Conservation (phyloP, 768 basidiomycete species). For the Kwoniella dendrophila region DNA sequence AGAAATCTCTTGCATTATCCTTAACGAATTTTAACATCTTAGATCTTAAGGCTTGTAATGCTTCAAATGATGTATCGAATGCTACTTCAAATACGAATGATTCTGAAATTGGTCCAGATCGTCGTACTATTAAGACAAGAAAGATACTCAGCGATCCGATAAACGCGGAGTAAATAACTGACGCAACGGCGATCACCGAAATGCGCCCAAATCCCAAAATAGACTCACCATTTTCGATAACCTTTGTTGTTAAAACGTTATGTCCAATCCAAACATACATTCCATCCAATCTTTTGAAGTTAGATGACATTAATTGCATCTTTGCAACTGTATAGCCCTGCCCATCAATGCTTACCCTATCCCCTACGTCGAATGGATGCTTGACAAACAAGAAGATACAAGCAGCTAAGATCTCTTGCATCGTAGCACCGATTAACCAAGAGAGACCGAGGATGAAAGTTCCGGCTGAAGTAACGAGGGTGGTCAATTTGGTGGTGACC, state of each 20-base stretch:
- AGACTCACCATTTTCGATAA: slow-evolving; percentile 54
- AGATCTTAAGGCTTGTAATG: slow-evolving; percentile 72
- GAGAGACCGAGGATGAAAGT: slow-evolving; percentile 67
- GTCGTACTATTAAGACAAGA: slow-evolving; percentile 47
- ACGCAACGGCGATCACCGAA: too few species aligned
- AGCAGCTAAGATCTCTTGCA: slow-evolving; percentile 77
- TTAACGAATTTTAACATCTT: slow-evolving; percentile 79
- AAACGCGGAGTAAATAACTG: neutral
- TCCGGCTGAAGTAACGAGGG: slow-evolving; percentile 76
- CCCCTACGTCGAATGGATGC: slow-evolving; percentile 55
- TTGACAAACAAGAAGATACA: slow-evolving; percentile 92
- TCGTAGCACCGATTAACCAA: slow-evolving; percentile 79
- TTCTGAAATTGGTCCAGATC: slow-evolving; percentile 70
- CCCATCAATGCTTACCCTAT: slow-evolving; percentile 62
- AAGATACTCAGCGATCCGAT: neutral
- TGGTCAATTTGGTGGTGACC: slow-evolving; percentile 72
- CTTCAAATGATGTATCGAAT: slow-evolving; percentile 76
- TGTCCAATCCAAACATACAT: slow-evolving; percentile 56
- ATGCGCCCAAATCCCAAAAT: too few species aligned
- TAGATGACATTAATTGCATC: slow-evolving; percentile 74
- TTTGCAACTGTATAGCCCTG: slow-evolving; percentile 75
- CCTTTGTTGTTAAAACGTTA: slow-evolving; percentile 55
- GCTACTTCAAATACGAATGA: slow-evolving; percentile 78
- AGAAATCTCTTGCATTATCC: slow-evolving; percentile 72
- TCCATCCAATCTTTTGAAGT: slow-evolving; percentile 53